These are phyloP conservation scores for Pythium angustatum DNA, from an alignment of 352 stramenopile species.

Conservation along the genomic window DNA sequence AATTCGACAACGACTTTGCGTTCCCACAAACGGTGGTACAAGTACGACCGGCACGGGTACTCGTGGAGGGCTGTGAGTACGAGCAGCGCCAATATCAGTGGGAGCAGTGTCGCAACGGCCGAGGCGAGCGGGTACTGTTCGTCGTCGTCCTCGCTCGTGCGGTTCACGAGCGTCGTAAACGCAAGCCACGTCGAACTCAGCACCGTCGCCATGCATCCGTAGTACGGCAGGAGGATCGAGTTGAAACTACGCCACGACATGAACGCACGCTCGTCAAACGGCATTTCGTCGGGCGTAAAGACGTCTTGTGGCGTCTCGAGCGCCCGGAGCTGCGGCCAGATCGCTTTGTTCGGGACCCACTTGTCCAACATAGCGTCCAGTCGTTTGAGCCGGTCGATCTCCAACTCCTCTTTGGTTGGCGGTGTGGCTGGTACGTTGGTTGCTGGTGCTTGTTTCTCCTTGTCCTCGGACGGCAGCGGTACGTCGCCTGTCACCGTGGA, in stretches of 20 bases:
- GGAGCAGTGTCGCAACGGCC: not conserved
- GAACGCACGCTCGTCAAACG: not conserved
- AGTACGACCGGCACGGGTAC: not conserved
- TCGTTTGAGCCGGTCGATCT: not conserved
- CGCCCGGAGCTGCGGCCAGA: not conserved
- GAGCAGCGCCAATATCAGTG: not conserved
- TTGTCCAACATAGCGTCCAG: not conserved
- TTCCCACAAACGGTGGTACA: not conserved
- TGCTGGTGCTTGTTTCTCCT: no score
- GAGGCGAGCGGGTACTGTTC: not conserved
- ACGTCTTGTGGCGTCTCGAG: not conserved
- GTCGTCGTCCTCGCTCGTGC: not conserved
- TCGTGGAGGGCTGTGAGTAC: not conserved
- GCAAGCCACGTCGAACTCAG: not conserved
- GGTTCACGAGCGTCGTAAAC: not conserved
- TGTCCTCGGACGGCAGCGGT: no score
- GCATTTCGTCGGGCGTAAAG: not conserved
- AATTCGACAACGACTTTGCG: not conserved
- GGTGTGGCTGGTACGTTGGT: no score
- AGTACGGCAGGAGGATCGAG: not conserved
- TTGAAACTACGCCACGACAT: not conserved
- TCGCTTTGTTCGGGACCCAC: not conserved
- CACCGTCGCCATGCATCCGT: not conserved
- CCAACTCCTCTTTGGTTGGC: not conserved
- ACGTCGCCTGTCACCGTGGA: no score